Evolutionary conservation across 805 yeast genomes (phyloP).

Genomic region (Lachancea kluyveri): DNA sequence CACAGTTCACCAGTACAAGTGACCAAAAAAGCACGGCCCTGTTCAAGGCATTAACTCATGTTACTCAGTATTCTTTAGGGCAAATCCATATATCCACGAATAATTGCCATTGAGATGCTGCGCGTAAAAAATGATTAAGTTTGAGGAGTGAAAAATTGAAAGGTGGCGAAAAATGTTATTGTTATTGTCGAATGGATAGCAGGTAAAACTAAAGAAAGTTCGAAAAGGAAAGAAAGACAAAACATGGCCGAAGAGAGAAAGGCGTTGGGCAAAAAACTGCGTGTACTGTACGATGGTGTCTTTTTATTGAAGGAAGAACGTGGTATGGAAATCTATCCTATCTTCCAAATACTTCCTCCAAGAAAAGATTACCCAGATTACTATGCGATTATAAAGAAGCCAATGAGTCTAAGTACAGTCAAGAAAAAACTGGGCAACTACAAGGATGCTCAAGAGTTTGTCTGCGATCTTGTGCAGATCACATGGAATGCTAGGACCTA

Average conservation of each 20-base stretch:
- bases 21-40: no score
- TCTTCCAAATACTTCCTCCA: slow-evolving; percentile 48
- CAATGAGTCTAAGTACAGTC: slow-evolving; percentile 75
- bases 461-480: slow-evolving; percentile 75
- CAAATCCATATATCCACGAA: no score
- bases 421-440: slow-evolving; percentile 60
- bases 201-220: no score
- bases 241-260: slow-evolving; percentile 8
- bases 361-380: slow-evolving; percentile 67
- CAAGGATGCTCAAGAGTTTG: slow-evolving; percentile 56
- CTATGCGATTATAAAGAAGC: slow-evolving; percentile 68
- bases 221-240: no score
- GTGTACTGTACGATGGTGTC: slow-evolving; percentile 13
- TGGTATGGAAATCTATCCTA: slow-evolving; percentile 25
- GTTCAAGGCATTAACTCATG: no score
- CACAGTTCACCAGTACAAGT: no score
- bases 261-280: slow-evolving; percentile 4
- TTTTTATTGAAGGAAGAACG: slow-evolving; percentile 23
- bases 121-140: no score
- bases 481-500: slow-evolving; percentile 87
- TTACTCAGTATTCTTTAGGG: no score
- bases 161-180: no score
- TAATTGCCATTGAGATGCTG: no score
- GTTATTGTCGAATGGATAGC: no score
- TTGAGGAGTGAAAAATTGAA: no score